Base-by-base conservation (phyloP, 1,284 basidiomycete species). In the Grifola frondosa region DNA sequence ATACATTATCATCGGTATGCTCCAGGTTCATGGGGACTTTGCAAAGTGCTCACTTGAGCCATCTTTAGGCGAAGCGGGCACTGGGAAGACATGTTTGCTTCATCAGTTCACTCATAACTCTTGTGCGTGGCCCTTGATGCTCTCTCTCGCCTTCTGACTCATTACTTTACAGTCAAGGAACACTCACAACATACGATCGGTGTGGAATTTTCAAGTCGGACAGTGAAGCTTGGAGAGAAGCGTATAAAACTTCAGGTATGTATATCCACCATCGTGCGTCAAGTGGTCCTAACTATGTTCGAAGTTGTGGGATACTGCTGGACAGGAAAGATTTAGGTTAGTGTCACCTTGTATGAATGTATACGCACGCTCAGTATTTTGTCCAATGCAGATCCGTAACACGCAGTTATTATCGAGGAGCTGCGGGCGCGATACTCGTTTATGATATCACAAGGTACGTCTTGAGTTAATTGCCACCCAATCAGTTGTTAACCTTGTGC, bases 101-200 rank as follows among this genome's bases (percentile, higher is more conserved):
- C 93, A 97, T 65, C 93, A 97, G 54, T 97, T 97, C 65, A 91
- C 92, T 48, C 89, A 97, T 67, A 94, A 96, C 63, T 79, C 84
- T 40, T 97, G 94, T 97, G 58, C 56, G 91, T 75, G 20, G 29
- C 30, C 12, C 43, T 37, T 29, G 37, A 32, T 26, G 22, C 33
- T 15, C 16, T 39, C 21, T 36, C 42, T 36, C 31, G 37, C 30
- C 34, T 33, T 35, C 26, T 41, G 26, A 44, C 17, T 33, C 33
- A 16, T 47, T 46, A 19, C 35, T 37, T 38, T 30, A 7, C 63
- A 97, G 94, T 96, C 78, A 97, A 96, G 69, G 89, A 94, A 57
- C 88, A 96, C 61, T 94, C 94, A 1, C 88, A 95, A 66, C 96
- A 99, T 64, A 99, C 96, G 11, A 98, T 99, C 50, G 96, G 95